Evolutionary conservation across 768 basidiomycete genomes (phyloP).

Genomic region (Galerina marginata): DNA sequence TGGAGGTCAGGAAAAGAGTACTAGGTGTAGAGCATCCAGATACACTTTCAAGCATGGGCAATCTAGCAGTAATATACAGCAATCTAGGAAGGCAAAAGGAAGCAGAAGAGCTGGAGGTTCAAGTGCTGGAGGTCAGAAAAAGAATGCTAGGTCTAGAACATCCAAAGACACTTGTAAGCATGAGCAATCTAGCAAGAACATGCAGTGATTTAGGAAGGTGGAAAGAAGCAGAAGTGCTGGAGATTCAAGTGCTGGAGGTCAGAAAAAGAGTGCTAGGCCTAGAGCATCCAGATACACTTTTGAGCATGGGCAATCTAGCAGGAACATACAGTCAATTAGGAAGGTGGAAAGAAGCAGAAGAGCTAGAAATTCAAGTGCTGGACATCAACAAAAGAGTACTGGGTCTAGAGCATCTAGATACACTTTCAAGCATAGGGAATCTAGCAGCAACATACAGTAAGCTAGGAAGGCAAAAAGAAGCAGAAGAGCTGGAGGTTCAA

Average conservation of each 20-base stretch:
- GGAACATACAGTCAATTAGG: not conserved
- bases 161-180: not conserved
- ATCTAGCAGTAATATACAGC: not conserved
- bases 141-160: not conserved
- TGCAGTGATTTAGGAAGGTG: not conserved
- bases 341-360: not conserved
- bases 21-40: not conserved
- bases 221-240: not conserved
- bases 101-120: not conserved
- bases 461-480: not conserved
- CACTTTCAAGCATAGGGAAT: constrained; percentile 1
- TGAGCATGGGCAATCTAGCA: not conserved
- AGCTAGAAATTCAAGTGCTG: not conserved
- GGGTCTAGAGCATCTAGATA: constrained; percentile 11
- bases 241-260: not conserved
- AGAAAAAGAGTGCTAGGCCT: no score
- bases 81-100: not conserved
- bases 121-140: not conserved
- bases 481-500: not conserved
- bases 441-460: not conserved
- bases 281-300: not conserved
- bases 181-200: not conserved
- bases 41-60: not conserved
- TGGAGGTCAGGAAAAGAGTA: not conserved
- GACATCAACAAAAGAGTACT: constrained; percentile 3